Evolutionary conservation across 768 basidiomycete species (phyloP).

Genomic region (Lyophyllum shimeji): DNA sequence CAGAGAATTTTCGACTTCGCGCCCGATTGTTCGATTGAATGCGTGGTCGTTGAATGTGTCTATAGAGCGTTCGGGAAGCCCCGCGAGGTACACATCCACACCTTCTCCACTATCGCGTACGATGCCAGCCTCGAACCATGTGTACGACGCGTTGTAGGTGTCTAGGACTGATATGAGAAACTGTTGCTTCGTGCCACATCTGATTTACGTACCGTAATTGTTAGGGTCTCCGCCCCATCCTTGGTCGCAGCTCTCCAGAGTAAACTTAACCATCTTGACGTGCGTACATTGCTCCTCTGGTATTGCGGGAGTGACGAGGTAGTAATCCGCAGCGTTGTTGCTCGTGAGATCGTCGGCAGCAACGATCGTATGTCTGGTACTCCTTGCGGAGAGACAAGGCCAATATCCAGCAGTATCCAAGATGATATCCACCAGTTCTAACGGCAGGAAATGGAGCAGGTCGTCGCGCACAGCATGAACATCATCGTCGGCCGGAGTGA

Average conservation of each 20-base stretch:
- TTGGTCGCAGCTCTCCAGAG: constrained; percentile 24
- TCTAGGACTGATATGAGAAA: constrained; percentile 14
- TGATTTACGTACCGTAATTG: constrained; percentile 15
- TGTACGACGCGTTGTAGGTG: constrained; percentile 27
- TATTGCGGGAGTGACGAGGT: constrained; percentile 20
- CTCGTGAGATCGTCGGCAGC: constrained; percentile 5
- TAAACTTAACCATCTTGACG: constrained; percentile 23
- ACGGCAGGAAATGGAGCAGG: constrained; percentile 20
- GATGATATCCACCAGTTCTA: constrained; percentile 27
- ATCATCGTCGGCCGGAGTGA: constrained; percentile 10
- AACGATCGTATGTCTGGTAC: constrained; percentile 14
- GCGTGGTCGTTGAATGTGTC: constrained; percentile 7
- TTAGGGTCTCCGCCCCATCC: constrained; percentile 29
- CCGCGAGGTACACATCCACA: background rate
- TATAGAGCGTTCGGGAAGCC: background rate
- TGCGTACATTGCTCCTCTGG: constrained; percentile 6
- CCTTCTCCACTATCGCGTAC: constrained; percentile 16
- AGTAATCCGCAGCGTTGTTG: constrained; percentile 16
- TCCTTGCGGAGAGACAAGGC: constrained; percentile 16
- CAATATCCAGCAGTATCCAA: constrained; percentile 27
- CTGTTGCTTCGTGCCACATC: background rate
- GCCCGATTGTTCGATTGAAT: background rate
- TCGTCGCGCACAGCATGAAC: constrained; percentile 16
- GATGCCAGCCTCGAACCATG: constrained; percentile 34
- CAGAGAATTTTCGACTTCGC: constrained; percentile 15